Evolutionary conservation across 805 yeast species (phyloP).

Genomic region (Wickerhamomyces chambardii): DNA sequence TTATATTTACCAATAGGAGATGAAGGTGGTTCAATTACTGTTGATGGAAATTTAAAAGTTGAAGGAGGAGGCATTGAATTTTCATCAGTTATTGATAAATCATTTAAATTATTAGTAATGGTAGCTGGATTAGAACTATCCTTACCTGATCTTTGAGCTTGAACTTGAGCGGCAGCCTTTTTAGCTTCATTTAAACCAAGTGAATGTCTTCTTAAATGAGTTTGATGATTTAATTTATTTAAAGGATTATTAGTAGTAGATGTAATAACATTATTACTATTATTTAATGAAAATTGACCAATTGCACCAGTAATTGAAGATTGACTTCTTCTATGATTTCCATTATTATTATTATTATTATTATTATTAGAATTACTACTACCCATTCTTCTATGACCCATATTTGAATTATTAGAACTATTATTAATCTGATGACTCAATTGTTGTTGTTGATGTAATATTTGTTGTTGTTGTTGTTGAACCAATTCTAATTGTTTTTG

Average conservation of each 20-base stretch:
- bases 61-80: conserved; percentile 21
- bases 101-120: conserved; percentile 6
- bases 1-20: conserved; percentile 1
- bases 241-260: conserved; percentile 13
- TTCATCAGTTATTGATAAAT: conserved; percentile 9
- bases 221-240: conserved; percentile 23
- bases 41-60: conserved; percentile 49
- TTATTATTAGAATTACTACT: neutral
- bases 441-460: conserved; percentile 31
- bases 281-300: conserved; percentile 18
- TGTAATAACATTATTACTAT: neutral
- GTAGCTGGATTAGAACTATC: conserved; percentile 3
- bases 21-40: conserved; percentile 23
- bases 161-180: conserved; percentile 91
- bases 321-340: conserved; percentile 37
- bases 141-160: conserved; percentile 49
- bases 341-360: conserved; percentile 3
- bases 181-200: conserved; percentile 88
- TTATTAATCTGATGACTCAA: conserved; percentile 20
- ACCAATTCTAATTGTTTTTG: conserved; percentile 91
- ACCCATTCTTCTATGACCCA: conserved; percentile 5
- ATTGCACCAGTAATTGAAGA: conserved; percentile 28
- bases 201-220: conserved; percentile 89
- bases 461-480: conserved; percentile 87
- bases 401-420: conserved; percentile 3